Evolutionary conservation across 2,329 filamentous ascomycete species (phyloP), one percentile per base, ranked within the genome.

Genomic region (Paraconiothyrium sp.): DNA sequence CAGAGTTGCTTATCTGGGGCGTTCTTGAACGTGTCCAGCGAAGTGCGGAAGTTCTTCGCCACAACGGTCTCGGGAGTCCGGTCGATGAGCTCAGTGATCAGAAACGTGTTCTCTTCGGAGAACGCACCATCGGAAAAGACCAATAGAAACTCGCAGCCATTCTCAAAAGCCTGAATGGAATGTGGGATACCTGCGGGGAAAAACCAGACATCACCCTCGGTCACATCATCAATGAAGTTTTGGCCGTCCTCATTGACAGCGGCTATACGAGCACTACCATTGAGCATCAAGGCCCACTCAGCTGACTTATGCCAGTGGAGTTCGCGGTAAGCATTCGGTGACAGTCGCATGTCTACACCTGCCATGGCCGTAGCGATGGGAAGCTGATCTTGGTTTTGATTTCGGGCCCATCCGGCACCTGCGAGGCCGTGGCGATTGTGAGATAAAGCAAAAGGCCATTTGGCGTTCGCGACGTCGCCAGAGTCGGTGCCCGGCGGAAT

Each of bases 241-340:
- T 84, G 81, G 1, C 85, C 84, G 10, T 85, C 80, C 46, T 85
- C 80, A 62, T 88, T 82, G 46, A 88, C 79, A 1, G 85, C 82
- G 32, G 68, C 77, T 1, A 88, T 76, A 5, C 84, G 80, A 2
- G 84, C 84, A 44, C 80, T 82, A 0, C 86, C 35, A 39, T 86
- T 85, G 16, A 86, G 77, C 11, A 88, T 77, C 5, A 86, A 76
- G 0, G 83, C 79, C 35, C 84, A 86, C 66, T 86, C 79, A 51
- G 78, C 82, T 43, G 84, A 81, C 41, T 82, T 85, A 65, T 88
- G 86, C 86, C 85, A 90, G 66, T 90, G 88, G 24, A 90, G 77
- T 71, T 90, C 88, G 22, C 88, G 84, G 63, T 89, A 89, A 0
- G 84, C 86, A 30, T 85, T 64, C 0, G 78, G 76, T 30, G 72